phyloP scores from a whole-genome alignment of 2,329 filamentous ascomycete species.

The Berkeleyomyces rouxiae region DNA sequence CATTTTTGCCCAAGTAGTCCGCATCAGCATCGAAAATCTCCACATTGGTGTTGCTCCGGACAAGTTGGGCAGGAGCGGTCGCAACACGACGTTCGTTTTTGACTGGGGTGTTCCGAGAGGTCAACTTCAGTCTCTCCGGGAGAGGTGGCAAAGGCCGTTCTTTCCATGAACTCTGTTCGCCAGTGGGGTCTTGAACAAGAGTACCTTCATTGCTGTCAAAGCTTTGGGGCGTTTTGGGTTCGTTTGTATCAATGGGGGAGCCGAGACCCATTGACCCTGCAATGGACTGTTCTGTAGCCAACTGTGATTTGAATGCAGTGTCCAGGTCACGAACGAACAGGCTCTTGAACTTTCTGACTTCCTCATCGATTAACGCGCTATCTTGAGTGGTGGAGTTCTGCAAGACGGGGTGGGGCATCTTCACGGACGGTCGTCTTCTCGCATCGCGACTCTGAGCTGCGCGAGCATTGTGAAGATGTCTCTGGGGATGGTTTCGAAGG shows the following conservation, averaged over 20 bases:
- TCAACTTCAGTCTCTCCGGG: slow-evolving; percentile 22
- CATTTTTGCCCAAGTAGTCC: not conserved
- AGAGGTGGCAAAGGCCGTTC: slow-evolving; percentile 36
- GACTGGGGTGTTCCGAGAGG: slow-evolving; percentile 17
- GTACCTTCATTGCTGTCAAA: slow-evolving; percentile 18
- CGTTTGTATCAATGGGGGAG: slow-evolving; percentile 10
- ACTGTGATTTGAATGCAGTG: slow-evolving; percentile 66
- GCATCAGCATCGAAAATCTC: slow-evolving; percentile 13
- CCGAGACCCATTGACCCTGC: slow-evolving; percentile 3
- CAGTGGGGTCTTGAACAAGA: slow-evolving; percentile 17
- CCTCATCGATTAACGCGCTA: slow-evolving; percentile 38
- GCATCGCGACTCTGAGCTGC: not conserved
- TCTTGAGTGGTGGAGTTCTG: slow-evolving; percentile 5
- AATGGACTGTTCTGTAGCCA: slow-evolving; percentile 23
- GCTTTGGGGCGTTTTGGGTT: slow-evolving; percentile 7
- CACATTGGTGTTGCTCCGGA: slow-evolving; percentile 20
- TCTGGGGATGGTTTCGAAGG: not conserved
- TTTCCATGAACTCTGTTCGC: slow-evolving; percentile 23
- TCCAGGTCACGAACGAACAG: slow-evolving; percentile 83
- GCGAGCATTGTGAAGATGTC: not conserved
- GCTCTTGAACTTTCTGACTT: slow-evolving; percentile 61
- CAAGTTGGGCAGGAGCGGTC: slow-evolving; percentile 28
- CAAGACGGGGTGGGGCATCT: not conserved
- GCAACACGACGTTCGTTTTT: slow-evolving; percentile 28
- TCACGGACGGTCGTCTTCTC: slow-evolving; percentile 2